Evolutionary conservation across 225 moss, liverwort and hornwort genomes (phyloP).

Genomic region (Climacium dendroides): DNA sequence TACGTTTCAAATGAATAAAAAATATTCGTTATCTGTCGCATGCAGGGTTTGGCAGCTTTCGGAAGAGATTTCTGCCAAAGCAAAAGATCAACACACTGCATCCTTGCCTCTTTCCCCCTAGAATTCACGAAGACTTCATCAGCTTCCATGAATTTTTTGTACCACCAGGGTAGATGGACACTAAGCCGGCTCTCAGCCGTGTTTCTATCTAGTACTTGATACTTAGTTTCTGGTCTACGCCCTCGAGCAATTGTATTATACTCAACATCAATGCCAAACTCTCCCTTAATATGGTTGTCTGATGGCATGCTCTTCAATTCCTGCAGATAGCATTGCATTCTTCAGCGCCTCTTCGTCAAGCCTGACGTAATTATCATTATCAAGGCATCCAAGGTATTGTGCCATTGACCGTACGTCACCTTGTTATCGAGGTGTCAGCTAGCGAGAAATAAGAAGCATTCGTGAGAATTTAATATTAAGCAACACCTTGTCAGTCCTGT

Average conservation of each 20-base stretch:
- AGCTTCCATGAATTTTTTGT: background rate
- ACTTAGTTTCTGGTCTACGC: background rate
- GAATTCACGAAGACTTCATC: background rate
- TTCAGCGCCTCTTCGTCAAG: background rate
- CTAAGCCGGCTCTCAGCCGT: background rate
- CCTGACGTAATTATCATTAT: background rate
- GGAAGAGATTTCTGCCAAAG: background rate
- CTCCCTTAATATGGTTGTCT: background rate
- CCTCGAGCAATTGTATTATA: conserved; percentile 4
- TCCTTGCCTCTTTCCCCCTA: background rate
- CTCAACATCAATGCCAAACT: background rate
- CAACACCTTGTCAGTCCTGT: background rate
- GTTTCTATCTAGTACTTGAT: background rate
- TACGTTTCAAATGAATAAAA: background rate
- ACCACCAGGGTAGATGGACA: background rate
- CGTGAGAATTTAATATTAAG: background rate
- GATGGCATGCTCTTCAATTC: background rate
- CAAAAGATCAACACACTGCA: background rate
- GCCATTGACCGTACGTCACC: background rate
- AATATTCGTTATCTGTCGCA: background rate
- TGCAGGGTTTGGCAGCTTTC: background rate
- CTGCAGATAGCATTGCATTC: conserved; percentile 6
- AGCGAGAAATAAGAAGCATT: background rate
- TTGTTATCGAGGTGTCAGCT: background rate
- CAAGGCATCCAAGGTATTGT: background rate